Base-by-base conservation (phyloP, 2,329 filamentous ascomycete species). In the Atkinsonella hypoxylon region DNA sequence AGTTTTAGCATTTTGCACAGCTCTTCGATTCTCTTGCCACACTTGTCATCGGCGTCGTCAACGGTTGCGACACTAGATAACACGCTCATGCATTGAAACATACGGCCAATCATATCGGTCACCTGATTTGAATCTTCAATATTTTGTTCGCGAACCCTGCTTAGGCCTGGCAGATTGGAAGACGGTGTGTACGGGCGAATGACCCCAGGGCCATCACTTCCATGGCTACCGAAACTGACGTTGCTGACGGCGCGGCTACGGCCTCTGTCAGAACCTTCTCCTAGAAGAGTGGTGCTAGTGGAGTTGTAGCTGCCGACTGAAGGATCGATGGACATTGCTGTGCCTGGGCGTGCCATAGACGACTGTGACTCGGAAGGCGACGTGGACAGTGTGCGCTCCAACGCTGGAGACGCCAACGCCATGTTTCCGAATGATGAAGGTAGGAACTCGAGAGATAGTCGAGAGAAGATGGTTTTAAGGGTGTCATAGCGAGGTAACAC, bases 11-110 rank as follows among this genome's bases (percentile, higher is more conserved):
- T 82, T 62, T 88, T 85, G 51, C 85, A 89, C 55, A 98, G 71
- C 61, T 90, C 80, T 54, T 91, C 85, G 61, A 97, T 85, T 67
- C 85, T 88, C 51, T 77, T 78, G 62, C 91, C 87, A 1, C 80
- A 77, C 38, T 85, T 81, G 56, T 94, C 88, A 18, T 79, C 78
- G 1, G 74, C 81, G 45, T 61, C 65, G 10, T 78, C 79, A 1
- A 76, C 81, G 44, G 61, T 64, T 20, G 73, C 84, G 12, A 95
- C 79, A 54, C 83, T 83, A 3, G 88, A 87, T 20, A 98, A 74
- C 8, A 98, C 89, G 64, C 85, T 91, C 67, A 97, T 85, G 66
- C 93, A 98, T 70, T 98, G 93, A 55, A 98, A 73, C 88, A 98
- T 95, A 47, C 91, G 77, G 0, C 89, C 93, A 1, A 96, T 90